phyloP scores from a whole-genome alignment of 2,329 filamentous ascomycete species.

The Pseudopithomyces maydicus region DNA sequence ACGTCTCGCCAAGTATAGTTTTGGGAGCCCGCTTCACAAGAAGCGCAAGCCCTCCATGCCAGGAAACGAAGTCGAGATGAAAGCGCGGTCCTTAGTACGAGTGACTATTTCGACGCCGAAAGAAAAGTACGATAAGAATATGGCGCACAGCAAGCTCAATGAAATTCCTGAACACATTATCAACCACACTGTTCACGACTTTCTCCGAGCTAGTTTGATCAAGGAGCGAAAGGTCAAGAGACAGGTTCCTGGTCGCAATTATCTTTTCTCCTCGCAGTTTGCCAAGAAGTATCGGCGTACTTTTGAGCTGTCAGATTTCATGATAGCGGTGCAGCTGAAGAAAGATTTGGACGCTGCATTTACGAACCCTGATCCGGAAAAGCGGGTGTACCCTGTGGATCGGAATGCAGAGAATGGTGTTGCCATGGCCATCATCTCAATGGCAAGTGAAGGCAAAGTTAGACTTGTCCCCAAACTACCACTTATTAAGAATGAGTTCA shows the following conservation, averaged over 20 bases:
- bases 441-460: conserved; percentile 65
- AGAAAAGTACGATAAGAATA: conserved; percentile 42
- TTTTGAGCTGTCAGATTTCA: conserved; percentile 45
- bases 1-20: conserved; percentile 29
- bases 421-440: conserved; percentile 69
- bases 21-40: conserved; percentile 29
- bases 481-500: conserved; percentile 56
- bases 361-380: conserved; percentile 20
- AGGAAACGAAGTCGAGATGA: conserved; percentile 19
- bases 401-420: conserved; percentile 67
- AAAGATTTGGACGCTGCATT: conserved; percentile 63
- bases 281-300: conserved; percentile 62
- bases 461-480: conserved; percentile 60
- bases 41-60: conserved; percentile 4
- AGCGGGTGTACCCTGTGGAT: conserved; percentile 53
- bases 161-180: conserved; percentile 39
- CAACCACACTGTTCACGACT: conserved; percentile 58
- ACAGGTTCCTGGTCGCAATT: conserved; percentile 63
- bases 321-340: conserved; percentile 66
- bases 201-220: conserved; percentile 61
- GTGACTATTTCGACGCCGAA: conserved; percentile 51
- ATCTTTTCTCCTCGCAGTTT: conserved; percentile 66
- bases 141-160: conserved; percentile 49
- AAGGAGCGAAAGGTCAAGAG: conserved; percentile 65
- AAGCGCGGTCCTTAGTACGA: conserved; percentile 52